A percentile compares a stretch with the other conserved stretches of the same genome.
phyloP scores from a whole-genome alignment of 2,329 filamentous ascomycete species.

The Beauveria australis region DNA sequence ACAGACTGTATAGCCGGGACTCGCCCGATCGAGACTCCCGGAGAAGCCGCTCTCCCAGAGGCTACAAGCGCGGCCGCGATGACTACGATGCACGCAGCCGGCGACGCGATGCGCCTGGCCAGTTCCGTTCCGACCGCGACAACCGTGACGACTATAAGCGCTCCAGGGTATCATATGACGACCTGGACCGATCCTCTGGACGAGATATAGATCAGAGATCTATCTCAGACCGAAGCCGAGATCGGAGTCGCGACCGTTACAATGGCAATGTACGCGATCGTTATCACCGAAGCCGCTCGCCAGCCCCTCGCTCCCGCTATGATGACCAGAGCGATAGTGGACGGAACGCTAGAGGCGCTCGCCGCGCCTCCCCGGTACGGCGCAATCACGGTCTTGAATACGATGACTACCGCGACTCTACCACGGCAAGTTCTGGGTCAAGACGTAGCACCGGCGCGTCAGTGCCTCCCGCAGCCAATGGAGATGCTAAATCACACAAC shows the following conservation, averaged over 20 bases:
- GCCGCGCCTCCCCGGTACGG: not conserved
- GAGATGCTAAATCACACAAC: constrained; percentile 62
- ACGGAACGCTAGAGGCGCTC: not conserved
- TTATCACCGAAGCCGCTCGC: constrained; percentile 47
- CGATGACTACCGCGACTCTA: constrained; percentile 32
- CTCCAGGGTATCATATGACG: constrained; percentile 44
- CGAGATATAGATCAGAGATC: constrained; percentile 34
- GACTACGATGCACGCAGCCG: constrained; percentile 45
- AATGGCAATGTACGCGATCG: constrained; percentile 32
- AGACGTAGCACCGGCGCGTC: constrained; percentile 53
- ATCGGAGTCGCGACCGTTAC: constrained; percentile 24
- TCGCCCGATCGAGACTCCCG: constrained; percentile 49
- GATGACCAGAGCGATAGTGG: constrained; percentile 20
- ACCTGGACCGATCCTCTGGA: constrained; percentile 43
- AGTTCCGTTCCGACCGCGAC: constrained; percentile 56
- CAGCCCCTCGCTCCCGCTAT: constrained; percentile 30
- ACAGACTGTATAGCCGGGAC: constrained; percentile 64
- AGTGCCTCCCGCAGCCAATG: constrained; percentile 49
- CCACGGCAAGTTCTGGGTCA: constrained; percentile 51
- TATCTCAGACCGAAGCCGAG: constrained; percentile 31
- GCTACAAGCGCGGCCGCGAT: constrained; percentile 59
- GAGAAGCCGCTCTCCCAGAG: constrained; percentile 53
- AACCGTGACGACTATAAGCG: constrained; percentile 41
- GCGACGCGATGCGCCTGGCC: constrained; percentile 43
- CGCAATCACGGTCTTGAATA: constrained; percentile 25